A percentile compares a stretch with the other conserved stretches of the same genome.
Conservation (phyloP, 768 basidiomycete genomes). For the Suillus paluster region DNA sequence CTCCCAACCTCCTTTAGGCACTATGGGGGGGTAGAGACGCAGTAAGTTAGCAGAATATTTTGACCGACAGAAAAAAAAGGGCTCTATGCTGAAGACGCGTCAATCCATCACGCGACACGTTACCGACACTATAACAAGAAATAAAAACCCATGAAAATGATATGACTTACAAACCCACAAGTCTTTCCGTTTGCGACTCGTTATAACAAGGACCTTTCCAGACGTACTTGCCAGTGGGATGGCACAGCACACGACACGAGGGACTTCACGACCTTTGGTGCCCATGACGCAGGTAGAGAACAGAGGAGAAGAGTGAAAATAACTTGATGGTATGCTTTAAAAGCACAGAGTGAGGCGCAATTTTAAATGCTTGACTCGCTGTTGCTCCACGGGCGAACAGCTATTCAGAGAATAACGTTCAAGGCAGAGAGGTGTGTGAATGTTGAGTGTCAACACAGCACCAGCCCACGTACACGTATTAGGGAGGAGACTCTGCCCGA, state of each 20-base stretch:
- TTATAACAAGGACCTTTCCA: constrained; percentile 81
- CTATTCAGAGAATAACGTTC: background rate
- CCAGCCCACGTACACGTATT: constrained; percentile 8
- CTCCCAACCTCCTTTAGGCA: constrained; percentile 95
- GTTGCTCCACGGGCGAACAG: constrained; percentile 1
- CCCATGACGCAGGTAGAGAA: constrained; percentile 37
- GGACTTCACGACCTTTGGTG: constrained; percentile 78
- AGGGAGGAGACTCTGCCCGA: background rate
- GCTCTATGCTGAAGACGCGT: constrained; percentile 12
- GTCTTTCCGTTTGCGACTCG: constrained; percentile 81
- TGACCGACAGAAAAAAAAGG: constrained; percentile 11
- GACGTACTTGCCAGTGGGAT: constrained; percentile 79
- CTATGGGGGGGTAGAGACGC: constrained; percentile 41
- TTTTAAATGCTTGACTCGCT: background rate
- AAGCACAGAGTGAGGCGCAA: background rate
- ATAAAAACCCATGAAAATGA: constrained; percentile 14
- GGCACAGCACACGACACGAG: constrained; percentile 89
- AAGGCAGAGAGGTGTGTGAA: constrained; percentile 10
- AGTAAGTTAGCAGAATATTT: background rate
- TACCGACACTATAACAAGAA: constrained; percentile 9
- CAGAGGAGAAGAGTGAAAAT: background rate
- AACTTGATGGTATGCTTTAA: background rate
- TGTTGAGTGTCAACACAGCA: constrained; percentile 1
- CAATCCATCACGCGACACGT: constrained; percentile 2
- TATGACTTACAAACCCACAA: constrained; percentile 85